A percentile compares a stretch with the other conserved stretches of the same genome.
Evolutionary conservation across 2,329 filamentous ascomycete species (phyloP).

Genomic region (Plectosphaerella cucumerina): DNA sequence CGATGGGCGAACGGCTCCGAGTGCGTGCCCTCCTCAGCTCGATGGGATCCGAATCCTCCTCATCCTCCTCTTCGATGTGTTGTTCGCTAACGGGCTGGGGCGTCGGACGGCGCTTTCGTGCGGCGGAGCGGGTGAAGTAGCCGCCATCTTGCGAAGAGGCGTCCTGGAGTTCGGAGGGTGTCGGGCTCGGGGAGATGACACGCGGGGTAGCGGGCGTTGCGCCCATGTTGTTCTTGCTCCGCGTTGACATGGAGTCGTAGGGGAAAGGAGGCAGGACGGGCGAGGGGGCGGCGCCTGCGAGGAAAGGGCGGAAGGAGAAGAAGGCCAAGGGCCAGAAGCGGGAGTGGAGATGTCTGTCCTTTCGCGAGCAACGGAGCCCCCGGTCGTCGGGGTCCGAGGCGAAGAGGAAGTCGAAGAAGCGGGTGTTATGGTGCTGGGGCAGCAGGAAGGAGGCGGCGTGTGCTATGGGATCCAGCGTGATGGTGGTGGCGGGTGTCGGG

Average conservation of each 20-base stretch:
- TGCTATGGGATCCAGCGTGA: conserved; percentile 56
- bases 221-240: conserved; percentile 56
- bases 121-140: conserved; percentile 73
- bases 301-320: conserved; percentile 41
- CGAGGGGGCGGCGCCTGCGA: conserved; percentile 52
- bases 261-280: conserved; percentile 58
- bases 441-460: conserved; percentile 28
- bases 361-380: conserved; percentile 36
- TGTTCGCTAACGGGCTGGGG: conserved; percentile 57
- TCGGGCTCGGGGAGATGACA: conserved; percentile 85
- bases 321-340: conserved; percentile 43
- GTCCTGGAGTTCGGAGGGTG: conserved; percentile 56
- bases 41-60: conserved; percentile 31
- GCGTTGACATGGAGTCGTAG: conserved; percentile 45
- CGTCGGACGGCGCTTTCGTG: conserved; percentile 51
- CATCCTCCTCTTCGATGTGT: conserved; percentile 39
- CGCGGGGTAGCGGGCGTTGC: conserved; percentile 77
- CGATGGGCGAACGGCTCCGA: conserved; percentile 66
- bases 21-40: conserved; percentile 61
- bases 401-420: conserved; percentile 16
- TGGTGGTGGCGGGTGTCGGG: conserved; percentile 33
- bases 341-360: conserved; percentile 47
- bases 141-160: conserved; percentile 48
- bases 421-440: conserved; percentile 22
- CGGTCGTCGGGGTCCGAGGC: conserved; percentile 13